Percentiles rank a stretch among this genome's conserved stretches.
These are phyloP conservation scores for Allium fistulosum DNA, from an alignment of 106 monocot species.

Conservation along the genomic window DNA sequence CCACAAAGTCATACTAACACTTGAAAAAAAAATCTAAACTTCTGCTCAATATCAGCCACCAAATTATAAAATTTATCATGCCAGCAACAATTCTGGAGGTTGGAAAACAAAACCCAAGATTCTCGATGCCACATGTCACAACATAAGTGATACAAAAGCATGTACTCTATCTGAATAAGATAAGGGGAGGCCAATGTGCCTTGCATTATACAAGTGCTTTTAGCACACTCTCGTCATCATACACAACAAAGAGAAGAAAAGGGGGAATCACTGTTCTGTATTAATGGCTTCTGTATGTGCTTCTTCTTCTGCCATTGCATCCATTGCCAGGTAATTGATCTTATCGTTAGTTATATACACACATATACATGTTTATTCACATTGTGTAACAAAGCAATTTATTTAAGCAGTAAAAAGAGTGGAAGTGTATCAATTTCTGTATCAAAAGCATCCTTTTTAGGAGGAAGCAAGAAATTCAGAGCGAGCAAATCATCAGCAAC, in stretches of 20 bases:
- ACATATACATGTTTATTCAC: background rate
- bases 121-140: slow-evolving; percentile 36
- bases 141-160: background rate
- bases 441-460: slow-evolving; percentile 52
- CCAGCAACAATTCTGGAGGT: slow-evolving; percentile 21
- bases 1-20: no score
- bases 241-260: background rate
- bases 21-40: no score
- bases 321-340: slow-evolving; percentile 39
- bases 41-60: slow-evolving; percentile 5
- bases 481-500: slow-evolving; percentile 18
- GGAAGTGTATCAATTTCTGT: slow-evolving; percentile 8
- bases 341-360: background rate
- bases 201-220: slow-evolving; percentile 7
- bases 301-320: slow-evolving; percentile 53
- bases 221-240: background rate
- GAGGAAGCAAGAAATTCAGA: slow-evolving; percentile 39
- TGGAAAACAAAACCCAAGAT: slow-evolving; percentile 17
- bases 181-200: slow-evolving; percentile 32
- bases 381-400: background rate
- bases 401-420: no score
- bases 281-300: slow-evolving; percentile 64
- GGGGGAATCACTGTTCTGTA: background rate
- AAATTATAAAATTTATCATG: slow-evolving; percentile 14
- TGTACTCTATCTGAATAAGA: slow-evolving; percentile 38